Percentiles rank a stretch among this genome's conserved stretches.
Conservation (phyloP, 176 grass and related monocot genomes). For the Zoysia japonica region DNA sequence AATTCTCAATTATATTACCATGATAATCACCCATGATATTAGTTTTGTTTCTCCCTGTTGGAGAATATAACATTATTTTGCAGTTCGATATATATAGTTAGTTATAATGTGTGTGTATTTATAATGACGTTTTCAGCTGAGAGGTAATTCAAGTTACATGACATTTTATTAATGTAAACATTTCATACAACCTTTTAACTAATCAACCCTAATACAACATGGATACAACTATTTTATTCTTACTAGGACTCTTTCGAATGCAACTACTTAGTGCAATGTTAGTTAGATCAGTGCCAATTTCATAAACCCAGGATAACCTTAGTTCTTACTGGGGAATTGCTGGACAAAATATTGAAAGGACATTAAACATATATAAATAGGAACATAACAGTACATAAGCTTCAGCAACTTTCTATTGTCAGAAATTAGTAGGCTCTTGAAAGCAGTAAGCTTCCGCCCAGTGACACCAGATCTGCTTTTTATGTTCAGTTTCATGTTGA, state of each 20-base stretch:
- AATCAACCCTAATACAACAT: neutral
- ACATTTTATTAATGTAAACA: neutral
- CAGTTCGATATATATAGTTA: constrained; percentile 7
- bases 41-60: neutral
- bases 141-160: neutral
- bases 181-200: constrained; percentile 14
- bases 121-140: neutral
- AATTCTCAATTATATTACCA: neutral
- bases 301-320: neutral
- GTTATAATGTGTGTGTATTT: neutral
- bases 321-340: neutral
- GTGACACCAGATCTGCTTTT: neutral
- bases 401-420: neutral
- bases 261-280: neutral
- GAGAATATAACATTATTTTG: neutral
- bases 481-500: neutral
- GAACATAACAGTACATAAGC: neutral
- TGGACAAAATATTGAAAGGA: neutral
- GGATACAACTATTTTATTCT: neutral
- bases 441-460: neutral
- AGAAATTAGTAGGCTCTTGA: neutral
- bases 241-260: neutral
- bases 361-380: constrained; percentile 1
- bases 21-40: neutral
- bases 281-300: neutral